Evolutionary conservation across 1,139 yeast species (phyloP), one percentile per base, ranked within the genome.

Genomic region (Yamadazyma buinensis): DNA sequence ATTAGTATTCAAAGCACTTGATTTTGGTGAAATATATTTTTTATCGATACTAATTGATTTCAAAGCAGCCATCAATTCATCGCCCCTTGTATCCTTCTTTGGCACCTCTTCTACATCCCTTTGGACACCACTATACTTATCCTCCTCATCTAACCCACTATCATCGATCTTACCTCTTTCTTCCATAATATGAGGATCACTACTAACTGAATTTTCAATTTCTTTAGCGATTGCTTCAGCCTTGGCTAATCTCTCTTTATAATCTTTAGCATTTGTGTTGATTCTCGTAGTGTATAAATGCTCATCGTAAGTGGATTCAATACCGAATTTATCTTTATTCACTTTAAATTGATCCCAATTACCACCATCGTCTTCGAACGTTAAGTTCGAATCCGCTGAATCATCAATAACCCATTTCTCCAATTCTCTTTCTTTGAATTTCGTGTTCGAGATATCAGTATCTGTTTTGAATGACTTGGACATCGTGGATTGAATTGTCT

Each of bases 321-420:
- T 84, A 26, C 97, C 97, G 58, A 92, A 92, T 60, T 84, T 84
- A 44, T 78, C 75, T 57, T 86, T 83, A 58, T 94, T 92, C 13
- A 79, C 95, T 37, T 86, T 84, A 62, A 92, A 92, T 61, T 92
- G 99, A 60, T 92, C 97, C 97, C 97, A 92, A 12, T 48, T 48
- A 10, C 58, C 55, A n/a, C 52, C 48, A 30, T 61, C 57, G 33
- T 70, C 77, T 30, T 73, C 83, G 29, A 80, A 62, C 1, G 61
- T 46, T 35, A 75, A 57, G 32, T 42, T 54, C 22, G 56, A 67
- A 4, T n/a, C 7, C 2, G 14, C 15, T 4, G 9, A 5, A 10
- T 62, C 76, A 33, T 84, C 95, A 5, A 95, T 95, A 14, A 77
- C 77, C 98, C 98, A 92, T 51, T 74, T 76, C 56, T 86, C 80